Evolutionary conservation across 257 asterid genomes (phyloP).

Genomic region (Galeopsis tetrahit): DNA sequence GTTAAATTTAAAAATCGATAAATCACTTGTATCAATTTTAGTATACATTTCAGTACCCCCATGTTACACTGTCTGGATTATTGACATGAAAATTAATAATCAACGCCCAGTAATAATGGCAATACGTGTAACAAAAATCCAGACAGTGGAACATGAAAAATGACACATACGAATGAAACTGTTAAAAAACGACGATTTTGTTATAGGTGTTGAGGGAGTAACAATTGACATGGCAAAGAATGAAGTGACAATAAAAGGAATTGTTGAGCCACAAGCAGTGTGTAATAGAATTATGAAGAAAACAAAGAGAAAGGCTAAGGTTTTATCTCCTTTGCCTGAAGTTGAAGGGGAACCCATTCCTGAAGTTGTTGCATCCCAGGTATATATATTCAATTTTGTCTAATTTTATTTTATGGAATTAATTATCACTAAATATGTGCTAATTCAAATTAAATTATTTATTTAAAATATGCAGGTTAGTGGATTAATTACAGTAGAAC

Average conservation of each 20-base stretch:
- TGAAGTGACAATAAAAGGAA: slow-evolving; percentile 79
- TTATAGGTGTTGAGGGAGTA: slow-evolving; percentile 65
- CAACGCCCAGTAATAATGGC: too few relatives aligned
- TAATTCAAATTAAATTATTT: background rate
- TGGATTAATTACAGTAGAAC: slow-evolving; percentile 63
- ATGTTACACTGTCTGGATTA: too few relatives aligned
- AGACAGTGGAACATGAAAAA: too few relatives aligned
- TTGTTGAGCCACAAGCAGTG: slow-evolving; percentile 75
- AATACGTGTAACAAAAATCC: too few relatives aligned
- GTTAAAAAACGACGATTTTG: too few relatives aligned
- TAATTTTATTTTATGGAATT: too few relatives aligned
- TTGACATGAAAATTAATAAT: too few relatives aligned
- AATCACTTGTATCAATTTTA: too few relatives aligned
- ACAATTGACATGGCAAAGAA: slow-evolving; percentile 61
- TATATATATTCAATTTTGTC: slow-evolving; percentile 29
- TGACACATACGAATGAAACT: too few relatives aligned
- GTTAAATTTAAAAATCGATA: background rate
- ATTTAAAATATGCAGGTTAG: slow-evolving; percentile 48
- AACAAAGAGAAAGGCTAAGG: slow-evolving; percentile 62
- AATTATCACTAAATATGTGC: too few relatives aligned
- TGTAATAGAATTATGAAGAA: slow-evolving; percentile 69
- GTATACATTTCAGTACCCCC: too few relatives aligned
- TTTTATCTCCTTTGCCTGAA: slow-evolving; percentile 70
- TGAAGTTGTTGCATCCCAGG: slow-evolving; percentile 82
- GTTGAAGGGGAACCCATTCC: slow-evolving; percentile 79